Conservation (phyloP, 139 green algal genomes). For the Micromonas pusilla region DNA sequence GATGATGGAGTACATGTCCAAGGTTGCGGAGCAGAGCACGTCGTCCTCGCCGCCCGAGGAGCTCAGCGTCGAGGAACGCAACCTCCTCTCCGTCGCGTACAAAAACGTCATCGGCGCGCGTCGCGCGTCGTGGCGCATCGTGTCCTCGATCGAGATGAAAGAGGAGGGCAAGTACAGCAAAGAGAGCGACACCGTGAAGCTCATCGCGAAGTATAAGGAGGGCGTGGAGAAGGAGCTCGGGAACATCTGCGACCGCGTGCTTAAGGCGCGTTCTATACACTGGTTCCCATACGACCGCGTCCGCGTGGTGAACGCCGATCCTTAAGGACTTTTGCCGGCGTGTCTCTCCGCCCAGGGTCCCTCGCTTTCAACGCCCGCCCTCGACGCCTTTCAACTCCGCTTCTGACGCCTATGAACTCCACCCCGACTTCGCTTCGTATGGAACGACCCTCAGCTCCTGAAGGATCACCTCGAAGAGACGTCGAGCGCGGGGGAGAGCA, state of each 20-base stretch:
- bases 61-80: constrained; percentile 95
- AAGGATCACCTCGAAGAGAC: constrained; percentile 92
- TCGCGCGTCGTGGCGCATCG: constrained; percentile 92
- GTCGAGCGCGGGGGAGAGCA: constrained; percentile 84
- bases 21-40: constrained; percentile 71
- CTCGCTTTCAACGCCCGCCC: too few relatives aligned
- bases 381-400: too few relatives aligned
- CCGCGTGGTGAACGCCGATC: too few relatives aligned
- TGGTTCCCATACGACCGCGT: too few relatives aligned
- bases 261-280: too few relatives aligned
- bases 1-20: constrained; percentile 90
- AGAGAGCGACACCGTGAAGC: constrained; percentile 69
- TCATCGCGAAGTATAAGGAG: constrained; percentile 81
- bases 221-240: constrained; percentile 48
- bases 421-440: too few relatives aligned
- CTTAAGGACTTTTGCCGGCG: too few relatives aligned
- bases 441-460: too few relatives aligned
- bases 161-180: constrained; percentile 97
- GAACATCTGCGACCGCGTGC: constrained; percentile 51
- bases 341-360: too few relatives aligned
- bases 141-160: constrained; percentile 98
- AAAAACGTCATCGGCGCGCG: constrained; percentile 97
- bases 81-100: constrained; percentile 96
- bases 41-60: constrained; percentile 72
- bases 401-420: too few relatives aligned